Evolutionary conservation across 2,329 filamentous ascomycete species (phyloP).

Genomic region (Fusarium pseudonygamai): DNA sequence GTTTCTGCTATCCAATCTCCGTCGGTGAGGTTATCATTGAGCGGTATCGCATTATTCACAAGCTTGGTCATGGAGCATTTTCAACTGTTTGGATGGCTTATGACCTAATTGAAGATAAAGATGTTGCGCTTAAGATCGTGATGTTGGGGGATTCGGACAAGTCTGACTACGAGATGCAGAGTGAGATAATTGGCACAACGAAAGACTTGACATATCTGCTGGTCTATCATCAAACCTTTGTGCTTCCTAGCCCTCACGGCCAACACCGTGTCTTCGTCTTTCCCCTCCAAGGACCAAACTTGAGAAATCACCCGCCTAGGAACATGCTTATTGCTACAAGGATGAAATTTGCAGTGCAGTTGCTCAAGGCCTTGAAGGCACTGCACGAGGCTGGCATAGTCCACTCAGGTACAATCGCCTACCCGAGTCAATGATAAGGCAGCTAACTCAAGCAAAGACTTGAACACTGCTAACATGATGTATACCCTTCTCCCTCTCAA

Average conservation of each 20-base stretch:
- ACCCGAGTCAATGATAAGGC: too few relatives aligned
- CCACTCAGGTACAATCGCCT: background rate
- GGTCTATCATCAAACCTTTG: fast-evolving
- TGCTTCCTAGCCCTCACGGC: fast-evolving
- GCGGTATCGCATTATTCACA: background rate
- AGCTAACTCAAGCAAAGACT: background rate
- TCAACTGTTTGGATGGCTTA: background rate
- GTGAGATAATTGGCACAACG: fast-evolving
- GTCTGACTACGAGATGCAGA: fast-evolving
- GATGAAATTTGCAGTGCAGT: fast-evolving
- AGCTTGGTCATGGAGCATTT: background rate
- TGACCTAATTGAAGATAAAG: fast-evolving
- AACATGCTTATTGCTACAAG: fast-evolving
- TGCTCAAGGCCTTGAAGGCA: fast-evolving
- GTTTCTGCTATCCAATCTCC: fast-evolving
- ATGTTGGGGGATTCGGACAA: fast-evolving
- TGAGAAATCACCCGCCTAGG: fast-evolving
- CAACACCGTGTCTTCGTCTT: fast-evolving
- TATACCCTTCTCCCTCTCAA: fast-evolving
- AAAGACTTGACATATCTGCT: background rate
- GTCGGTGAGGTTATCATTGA: background rate
- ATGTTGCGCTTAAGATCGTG: background rate
- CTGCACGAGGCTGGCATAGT: fast-evolving
- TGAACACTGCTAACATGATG: background rate
- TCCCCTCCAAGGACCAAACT: background rate